phyloP scores from a whole-genome alignment of 2,329 filamentous ascomycete genomes.

The Trichophyton schoenleinii region DNA sequence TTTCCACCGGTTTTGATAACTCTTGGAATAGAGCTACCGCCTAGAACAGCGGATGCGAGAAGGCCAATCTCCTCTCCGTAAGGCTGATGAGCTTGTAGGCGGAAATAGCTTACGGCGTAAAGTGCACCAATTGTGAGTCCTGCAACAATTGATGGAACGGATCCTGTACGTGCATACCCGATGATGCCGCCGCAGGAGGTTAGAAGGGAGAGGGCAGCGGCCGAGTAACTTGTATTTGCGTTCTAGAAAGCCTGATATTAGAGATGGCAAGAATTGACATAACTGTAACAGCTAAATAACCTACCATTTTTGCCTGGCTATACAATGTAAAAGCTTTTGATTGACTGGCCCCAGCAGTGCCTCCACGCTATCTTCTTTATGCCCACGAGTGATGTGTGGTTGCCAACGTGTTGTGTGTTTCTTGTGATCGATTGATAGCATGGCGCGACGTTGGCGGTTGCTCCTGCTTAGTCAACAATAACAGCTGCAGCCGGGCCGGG shows the following conservation, averaged over 20 bases:
- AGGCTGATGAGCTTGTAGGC: slow-evolving; percentile 59
- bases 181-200: slow-evolving; percentile 79
- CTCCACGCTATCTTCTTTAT: too few species aligned
- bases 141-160: slow-evolving; percentile 72
- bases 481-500: too few species aligned
- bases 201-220: slow-evolving; percentile 65
- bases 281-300: neutral
- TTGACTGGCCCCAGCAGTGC: too few species aligned
- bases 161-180: slow-evolving; percentile 75
- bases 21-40: slow-evolving; percentile 70
- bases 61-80: slow-evolving; percentile 86
- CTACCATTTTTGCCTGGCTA: neutral
- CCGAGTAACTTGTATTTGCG: slow-evolving; percentile 41
- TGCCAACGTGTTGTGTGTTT: too few species aligned
- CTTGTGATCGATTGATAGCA: too few species aligned
- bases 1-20: slow-evolving; percentile 67
- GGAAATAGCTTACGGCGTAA: slow-evolving; percentile 69
- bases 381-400: too few species aligned
- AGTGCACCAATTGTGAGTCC: slow-evolving; percentile 69
- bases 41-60: slow-evolving; percentile 73
- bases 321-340: neutral
- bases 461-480: neutral
- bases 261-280: neutral
- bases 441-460: neutral
- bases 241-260: neutral